phyloP scores from a whole-genome alignment of 2,329 filamentous ascomycete species.

The Fusarium veterinarium region DNA sequence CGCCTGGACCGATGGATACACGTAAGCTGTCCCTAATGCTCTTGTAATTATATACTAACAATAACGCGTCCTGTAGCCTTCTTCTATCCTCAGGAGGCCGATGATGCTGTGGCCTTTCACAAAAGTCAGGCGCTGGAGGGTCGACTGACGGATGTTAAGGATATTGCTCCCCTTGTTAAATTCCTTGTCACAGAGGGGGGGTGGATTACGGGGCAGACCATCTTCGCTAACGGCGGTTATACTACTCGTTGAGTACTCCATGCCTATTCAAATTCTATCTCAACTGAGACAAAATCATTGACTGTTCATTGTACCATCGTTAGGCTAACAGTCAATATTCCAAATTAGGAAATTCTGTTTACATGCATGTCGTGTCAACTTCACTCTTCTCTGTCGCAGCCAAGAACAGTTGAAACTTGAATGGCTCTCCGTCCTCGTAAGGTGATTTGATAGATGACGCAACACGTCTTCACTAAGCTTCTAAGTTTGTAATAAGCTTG shows the following conservation, averaged over 20 bases:
- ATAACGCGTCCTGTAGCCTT: fast-evolving
- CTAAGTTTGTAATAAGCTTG: not conserved
- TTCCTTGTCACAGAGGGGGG: not conserved
- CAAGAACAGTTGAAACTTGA: not conserved
- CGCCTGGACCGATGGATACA: not conserved
- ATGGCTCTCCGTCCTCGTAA: fast-evolving
- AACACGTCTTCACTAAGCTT: not conserved
- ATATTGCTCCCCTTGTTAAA: not conserved
- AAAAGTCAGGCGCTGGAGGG: not conserved
- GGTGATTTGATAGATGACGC: not conserved
- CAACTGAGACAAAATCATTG: fast-evolving
- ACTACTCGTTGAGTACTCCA: not conserved
- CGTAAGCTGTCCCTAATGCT: fast-evolving
- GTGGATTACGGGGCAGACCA: not conserved
- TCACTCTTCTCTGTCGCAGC: not conserved
- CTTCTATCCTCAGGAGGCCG: not conserved
- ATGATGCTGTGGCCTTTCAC: not conserved
- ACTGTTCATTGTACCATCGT: fast-evolving
- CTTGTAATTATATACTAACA: fast-evolving
- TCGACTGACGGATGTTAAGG: not conserved
- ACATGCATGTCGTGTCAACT: not conserved
- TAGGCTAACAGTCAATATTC: fast-evolving
- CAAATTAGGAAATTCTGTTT: not conserved
- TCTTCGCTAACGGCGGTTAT: not conserved
- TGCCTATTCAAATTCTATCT: fast-evolving